Conservation (phyloP, 1,284 basidiomycete species). For the Coriolopsis trogii region DNA sequence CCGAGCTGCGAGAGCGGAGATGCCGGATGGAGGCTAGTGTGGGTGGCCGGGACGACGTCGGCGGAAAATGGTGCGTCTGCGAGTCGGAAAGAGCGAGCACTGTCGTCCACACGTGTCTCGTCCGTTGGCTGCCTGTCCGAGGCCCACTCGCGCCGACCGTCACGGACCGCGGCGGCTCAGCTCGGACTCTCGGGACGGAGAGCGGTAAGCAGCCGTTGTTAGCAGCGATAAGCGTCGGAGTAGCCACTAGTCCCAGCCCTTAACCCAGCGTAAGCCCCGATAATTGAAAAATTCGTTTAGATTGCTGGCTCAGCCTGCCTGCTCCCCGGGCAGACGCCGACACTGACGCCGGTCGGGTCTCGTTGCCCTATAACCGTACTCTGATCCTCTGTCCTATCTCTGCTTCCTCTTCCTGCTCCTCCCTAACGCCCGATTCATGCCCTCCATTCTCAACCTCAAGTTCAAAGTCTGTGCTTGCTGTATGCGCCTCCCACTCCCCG, state of each 20-base stretch:
- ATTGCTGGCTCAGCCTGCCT: neutral
- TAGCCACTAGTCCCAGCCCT: too few species aligned
- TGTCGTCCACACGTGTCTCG: constrained; percentile 29
- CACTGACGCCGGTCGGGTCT: constrained; percentile 19
- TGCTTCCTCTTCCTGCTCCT: constrained; percentile 25
- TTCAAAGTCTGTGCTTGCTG: constrained; percentile 63
- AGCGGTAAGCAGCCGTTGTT: neutral
- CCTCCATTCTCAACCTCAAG: constrained; percentile 85
- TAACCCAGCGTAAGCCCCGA: too few species aligned
- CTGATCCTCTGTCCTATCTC: constrained; percentile 23
- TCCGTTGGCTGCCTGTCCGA: constrained; percentile 4
- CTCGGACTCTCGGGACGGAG: constrained; percentile 4
- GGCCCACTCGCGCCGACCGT: constrained; percentile 21
- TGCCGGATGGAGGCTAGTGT: constrained; percentile 19
- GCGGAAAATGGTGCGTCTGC: constrained; percentile 35
- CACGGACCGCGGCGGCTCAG: neutral
- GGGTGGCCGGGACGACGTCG: constrained; percentile 35
- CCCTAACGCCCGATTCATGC: constrained; percentile 49
- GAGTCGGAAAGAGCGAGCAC: constrained; percentile 22
- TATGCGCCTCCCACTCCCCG: constrained; percentile 10
- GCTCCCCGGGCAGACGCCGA: neutral
- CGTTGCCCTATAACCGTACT: constrained; percentile 33
- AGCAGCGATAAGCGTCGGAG: neutral
- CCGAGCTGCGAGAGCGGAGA: constrained; percentile 13
- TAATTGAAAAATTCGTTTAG: too few species aligned